Evolutionary conservation across 495 filamentous ascomycete genomes (phyloP).

Genomic region (Hyaloscypha bicolor): DNA sequence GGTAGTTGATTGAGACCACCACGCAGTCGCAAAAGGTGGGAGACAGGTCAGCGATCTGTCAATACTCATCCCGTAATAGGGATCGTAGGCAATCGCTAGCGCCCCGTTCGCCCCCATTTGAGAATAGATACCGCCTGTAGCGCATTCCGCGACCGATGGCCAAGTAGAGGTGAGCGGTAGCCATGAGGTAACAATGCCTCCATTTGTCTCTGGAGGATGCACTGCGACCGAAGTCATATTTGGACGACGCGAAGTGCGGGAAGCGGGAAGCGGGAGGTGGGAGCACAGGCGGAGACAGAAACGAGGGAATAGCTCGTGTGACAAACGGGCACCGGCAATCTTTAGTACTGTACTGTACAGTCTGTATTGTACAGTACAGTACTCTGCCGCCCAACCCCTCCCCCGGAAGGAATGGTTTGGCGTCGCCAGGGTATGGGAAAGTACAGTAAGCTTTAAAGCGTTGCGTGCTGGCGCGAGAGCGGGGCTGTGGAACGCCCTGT

Average conservation of each 20-base stretch:
- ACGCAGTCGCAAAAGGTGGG: slow-evolving; percentile 34
- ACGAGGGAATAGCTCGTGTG: too few species aligned
- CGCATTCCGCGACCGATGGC: slow-evolving; percentile 31
- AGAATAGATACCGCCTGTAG: slow-evolving; percentile 22
- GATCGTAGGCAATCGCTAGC: slow-evolving; percentile 32
- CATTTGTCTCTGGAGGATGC: slow-evolving; percentile 33
- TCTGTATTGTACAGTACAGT: too few species aligned
- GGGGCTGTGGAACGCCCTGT: too few species aligned
- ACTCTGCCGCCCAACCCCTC: too few species aligned
- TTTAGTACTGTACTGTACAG: not conserved
- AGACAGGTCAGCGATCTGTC: slow-evolving; percentile 24
- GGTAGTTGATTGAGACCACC: slow-evolving; percentile 33
- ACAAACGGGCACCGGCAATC: not conserved
- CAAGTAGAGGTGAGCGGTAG: slow-evolving; percentile 32
- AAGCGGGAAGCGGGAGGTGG: too few species aligned
- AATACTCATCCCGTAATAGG: slow-evolving; percentile 32
- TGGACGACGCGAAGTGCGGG: too few species aligned
- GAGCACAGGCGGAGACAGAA: too few species aligned
- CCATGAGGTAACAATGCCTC: slow-evolving; percentile 33
- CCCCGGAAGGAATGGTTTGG: too few species aligned
- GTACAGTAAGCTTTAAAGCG: too few species aligned
- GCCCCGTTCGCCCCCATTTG: slow-evolving; percentile 11
- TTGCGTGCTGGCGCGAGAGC: too few species aligned
- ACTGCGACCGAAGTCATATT: slow-evolving; percentile 22
- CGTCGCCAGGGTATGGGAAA: too few species aligned